These are phyloP conservation scores for Orobanche coerulescens DNA, from an alignment of 257 asterid genomes.

Conservation along the genomic window DNA sequence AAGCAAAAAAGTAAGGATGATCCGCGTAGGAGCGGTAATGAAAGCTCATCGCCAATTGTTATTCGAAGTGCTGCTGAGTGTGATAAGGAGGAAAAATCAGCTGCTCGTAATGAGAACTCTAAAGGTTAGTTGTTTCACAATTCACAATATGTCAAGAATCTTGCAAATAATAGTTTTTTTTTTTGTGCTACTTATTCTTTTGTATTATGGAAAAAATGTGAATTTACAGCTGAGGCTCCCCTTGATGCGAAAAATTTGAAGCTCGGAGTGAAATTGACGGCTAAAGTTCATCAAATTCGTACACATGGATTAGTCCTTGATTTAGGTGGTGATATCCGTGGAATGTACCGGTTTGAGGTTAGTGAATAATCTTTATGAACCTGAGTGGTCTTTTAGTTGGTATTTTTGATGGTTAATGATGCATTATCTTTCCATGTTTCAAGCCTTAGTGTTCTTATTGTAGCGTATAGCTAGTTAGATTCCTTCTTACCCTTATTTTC, in stretches of 20 bases:
- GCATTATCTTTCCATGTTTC: background rate
- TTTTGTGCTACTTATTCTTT: background rate
- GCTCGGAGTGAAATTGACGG: constrained; percentile 62
- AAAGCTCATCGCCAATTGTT: constrained; percentile 38
- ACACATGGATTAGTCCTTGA: constrained; percentile 85
- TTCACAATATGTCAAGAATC: constrained; percentile 6
- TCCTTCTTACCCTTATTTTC: background rate
- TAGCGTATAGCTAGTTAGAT: background rate
- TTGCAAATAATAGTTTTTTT: background rate
- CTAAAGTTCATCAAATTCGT: constrained; percentile 80
- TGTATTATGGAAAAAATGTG: constrained; percentile 17
- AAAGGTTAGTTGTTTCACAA: constrained; percentile 28
- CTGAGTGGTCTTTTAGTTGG: background rate
- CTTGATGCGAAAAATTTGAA: constrained; percentile 55
- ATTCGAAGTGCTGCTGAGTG: constrained; percentile 89
- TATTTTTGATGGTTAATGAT: background rate
- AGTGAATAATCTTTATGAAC: background rate
- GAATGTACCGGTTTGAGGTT: constrained; percentile 92
- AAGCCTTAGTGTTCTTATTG: background rate
- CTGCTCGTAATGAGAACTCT: constrained; percentile 24
- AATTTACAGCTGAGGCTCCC: constrained; percentile 28
- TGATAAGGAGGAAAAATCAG: constrained; percentile 52
- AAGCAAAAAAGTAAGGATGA: constrained; percentile 36
- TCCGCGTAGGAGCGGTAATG: constrained; percentile 24
- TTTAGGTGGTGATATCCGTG: constrained; percentile 71